Conservation (phyloP, 2,329 filamentous ascomycete species). For the Venturia nashicola region DNA sequence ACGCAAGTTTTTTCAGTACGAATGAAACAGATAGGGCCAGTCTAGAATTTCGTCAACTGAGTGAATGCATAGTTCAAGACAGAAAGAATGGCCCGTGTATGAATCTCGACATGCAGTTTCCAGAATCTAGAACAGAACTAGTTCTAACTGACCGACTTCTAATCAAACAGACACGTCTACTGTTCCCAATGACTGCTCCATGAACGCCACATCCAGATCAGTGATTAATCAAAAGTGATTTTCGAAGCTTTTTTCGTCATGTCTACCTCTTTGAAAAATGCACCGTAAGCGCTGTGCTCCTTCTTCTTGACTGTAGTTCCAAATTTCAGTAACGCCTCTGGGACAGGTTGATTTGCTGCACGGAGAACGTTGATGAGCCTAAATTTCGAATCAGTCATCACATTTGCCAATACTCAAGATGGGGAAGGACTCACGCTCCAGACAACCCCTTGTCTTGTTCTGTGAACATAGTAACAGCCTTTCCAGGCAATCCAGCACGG, state of each 20-base stretch:
- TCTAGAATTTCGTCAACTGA: too few relatives aligned
- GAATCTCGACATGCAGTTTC: background rate
- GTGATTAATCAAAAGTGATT: constrained; percentile 66
- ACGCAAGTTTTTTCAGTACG: too few relatives aligned
- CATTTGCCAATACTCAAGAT: background rate
- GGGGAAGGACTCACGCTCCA: constrained; percentile 55
- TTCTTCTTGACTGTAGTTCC: constrained; percentile 99
- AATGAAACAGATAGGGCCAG: too few relatives aligned
- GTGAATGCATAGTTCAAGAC: too few relatives aligned
- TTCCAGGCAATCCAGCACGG: constrained; percentile 76
- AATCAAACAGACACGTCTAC: background rate
- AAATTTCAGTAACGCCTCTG: constrained; percentile 85
- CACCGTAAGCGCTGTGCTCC: constrained; percentile 86
- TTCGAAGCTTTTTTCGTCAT: constrained; percentile 77
- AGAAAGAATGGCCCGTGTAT: background rate
- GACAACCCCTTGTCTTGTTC: constrained; percentile 88
- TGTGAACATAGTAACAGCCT: constrained; percentile 89
- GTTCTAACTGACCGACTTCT: background rate
- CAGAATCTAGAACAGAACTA: background rate
- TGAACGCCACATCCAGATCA: background rate
- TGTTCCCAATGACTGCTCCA: background rate
- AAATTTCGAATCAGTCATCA: constrained; percentile 7
- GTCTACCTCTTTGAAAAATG: constrained; percentile 86
- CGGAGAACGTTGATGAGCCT: constrained; percentile 90
- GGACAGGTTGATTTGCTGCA: constrained; percentile 82